A percentile compares a stretch with the other conserved stretches of the same genome.
Conservation (phyloP, 2,329 filamentous ascomycete species). For the Fusarium fracticaudum region DNA sequence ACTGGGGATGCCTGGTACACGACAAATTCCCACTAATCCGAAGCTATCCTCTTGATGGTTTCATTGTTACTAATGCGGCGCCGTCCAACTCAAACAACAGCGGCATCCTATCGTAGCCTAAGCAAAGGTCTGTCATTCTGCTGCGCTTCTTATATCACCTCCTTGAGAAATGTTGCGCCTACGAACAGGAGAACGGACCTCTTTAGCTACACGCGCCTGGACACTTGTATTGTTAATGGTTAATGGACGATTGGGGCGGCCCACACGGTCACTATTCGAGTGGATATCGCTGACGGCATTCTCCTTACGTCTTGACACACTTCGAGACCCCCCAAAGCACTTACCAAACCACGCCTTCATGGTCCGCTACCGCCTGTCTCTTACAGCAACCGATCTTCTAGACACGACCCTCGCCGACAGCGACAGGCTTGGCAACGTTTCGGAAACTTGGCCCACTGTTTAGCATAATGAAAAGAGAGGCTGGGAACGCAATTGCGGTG, state of each 20-base stretch:
- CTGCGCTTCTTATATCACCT: too few species aligned
- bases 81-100: too few species aligned
- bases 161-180: too few species aligned
- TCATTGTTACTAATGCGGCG: too few species aligned
- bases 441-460: neutral
- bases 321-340: neutral
- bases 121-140: too few species aligned
- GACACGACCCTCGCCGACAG: neutral
- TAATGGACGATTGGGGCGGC: neutral
- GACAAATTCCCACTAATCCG: too few species aligned
- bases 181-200: too few species aligned
- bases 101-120: too few species aligned
- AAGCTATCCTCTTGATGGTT: too few species aligned
- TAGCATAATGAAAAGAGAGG: neutral
- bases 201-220: too few species aligned
- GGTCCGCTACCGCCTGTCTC: neutral
- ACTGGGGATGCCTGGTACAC: too few species aligned
- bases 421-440: neutral
- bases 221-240: rapidly evolving
- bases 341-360: neutral
- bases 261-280: neutral
- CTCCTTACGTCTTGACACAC: rapidly evolving
- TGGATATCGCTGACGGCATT: rapidly evolving
- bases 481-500: rapidly evolving
- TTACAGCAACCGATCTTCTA: neutral